Evolutionary conservation across 1,139 yeast genomes (phyloP).

Genomic region (Diutina scorzettiae): DNA sequence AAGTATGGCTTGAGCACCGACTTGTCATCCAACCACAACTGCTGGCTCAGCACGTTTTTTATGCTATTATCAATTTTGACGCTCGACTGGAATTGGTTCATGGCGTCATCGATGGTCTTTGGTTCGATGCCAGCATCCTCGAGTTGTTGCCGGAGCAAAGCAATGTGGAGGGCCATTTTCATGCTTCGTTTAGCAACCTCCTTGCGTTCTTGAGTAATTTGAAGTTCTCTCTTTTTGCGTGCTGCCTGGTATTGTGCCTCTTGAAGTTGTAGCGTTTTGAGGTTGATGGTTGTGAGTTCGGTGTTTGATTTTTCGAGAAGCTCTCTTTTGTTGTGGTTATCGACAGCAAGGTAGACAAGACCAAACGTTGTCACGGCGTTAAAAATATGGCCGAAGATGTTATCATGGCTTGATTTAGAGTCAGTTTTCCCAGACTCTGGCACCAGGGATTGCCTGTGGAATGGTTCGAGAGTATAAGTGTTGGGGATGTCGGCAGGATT

Average conservation of each 20-base stretch:
- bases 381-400: constrained; percentile 20
- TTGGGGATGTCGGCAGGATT: background rate
- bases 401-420: background rate
- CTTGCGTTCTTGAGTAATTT: constrained; percentile 34
- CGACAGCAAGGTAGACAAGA: constrained; percentile 38
- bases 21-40: constrained; percentile 48
- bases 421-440: constrained; percentile 22
- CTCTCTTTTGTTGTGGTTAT: constrained; percentile 34
- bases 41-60: constrained; percentile 41
- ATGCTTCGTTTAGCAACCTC: constrained; percentile 38
- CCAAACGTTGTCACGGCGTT: constrained; percentile 26
- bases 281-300: constrained; percentile 29
- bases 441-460: background rate
- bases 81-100: constrained; percentile 40
- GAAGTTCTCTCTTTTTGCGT: constrained; percentile 35
- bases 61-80: constrained; percentile 45
- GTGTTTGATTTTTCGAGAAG: constrained; percentile 28
- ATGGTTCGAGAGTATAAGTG: background rate
- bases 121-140: constrained; percentile 43
- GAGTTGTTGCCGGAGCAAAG: constrained; percentile 47
- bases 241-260: constrained; percentile 32
- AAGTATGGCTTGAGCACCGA: constrained; percentile 31
- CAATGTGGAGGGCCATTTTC: constrained; percentile 54
- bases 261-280: constrained; percentile 31
- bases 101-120: constrained; percentile 35